A percentile compares a stretch with the other conserved stretches of the same genome.
These are phyloP conservation scores for Heterobasidion occidentale DNA, from an alignment of 1,284 basidiomycete species.

Conservation along the genomic window DNA sequence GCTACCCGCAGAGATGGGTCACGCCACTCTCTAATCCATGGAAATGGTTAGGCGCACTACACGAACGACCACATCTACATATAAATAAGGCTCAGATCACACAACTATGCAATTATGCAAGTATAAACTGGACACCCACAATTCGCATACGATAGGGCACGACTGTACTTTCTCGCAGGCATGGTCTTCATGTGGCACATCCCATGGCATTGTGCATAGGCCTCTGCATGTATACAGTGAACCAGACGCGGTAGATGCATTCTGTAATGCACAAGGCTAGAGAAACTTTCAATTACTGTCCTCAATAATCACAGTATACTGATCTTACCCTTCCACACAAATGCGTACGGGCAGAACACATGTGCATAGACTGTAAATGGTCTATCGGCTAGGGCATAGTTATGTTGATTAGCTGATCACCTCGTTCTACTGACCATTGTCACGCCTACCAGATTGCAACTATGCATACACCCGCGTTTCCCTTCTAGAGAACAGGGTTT, in stretches of 20 bases:
- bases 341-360: conserved; percentile 45
- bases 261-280: background rate
- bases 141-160: conserved; percentile 38
- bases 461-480: conserved; percentile 37
- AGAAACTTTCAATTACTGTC: background rate
- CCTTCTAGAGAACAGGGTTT: conserved; percentile 32
- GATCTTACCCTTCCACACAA: conserved; percentile 42
- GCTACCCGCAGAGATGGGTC: conserved; percentile 53
- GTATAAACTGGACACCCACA: conserved; percentile 11
- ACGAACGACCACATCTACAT: background rate
- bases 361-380: conserved; percentile 39
- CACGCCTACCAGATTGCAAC: conserved; percentile 38
- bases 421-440: too few species aligned
- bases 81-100: background rate
- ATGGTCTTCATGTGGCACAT: conserved; percentile 33
- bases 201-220: conserved; percentile 21
- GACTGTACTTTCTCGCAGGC: conserved; percentile 30
- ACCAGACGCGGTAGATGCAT: background rate
- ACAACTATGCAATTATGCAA: background rate
- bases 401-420: background rate
- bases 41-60: conserved; percentile 29
- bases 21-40: conserved; percentile 29
- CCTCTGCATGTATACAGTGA: background rate
- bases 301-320: background rate
- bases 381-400: conserved; percentile 27